Base-by-base conservation (phyloP, 2,329 filamentous ascomycete genomes). In the Microdochium paspali region DNA sequence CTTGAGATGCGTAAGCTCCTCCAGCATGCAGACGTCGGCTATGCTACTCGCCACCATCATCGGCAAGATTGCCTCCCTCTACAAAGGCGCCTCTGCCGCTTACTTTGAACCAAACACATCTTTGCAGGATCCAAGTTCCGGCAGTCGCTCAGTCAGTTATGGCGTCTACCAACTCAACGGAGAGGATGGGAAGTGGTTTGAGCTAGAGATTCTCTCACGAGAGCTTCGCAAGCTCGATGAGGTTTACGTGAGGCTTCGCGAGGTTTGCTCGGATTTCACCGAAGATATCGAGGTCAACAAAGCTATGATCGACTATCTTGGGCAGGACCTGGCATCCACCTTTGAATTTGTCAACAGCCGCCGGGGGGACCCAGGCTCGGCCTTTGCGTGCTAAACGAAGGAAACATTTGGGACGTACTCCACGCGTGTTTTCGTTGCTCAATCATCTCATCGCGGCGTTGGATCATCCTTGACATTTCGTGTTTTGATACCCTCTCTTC, bases 31-130 rank as follows among this genome's bases (percentile, higher is more conserved):
- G 44, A 73, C 71, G 1, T 63, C 67, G 0, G 66, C 67, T 4
- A 75, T 74, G 72, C 63, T 76, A 0, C 62, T 76, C n/a, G 70
- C 68, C 0, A 74, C 72, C 0, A 61, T 76, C 20, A 67, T 77
- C 18, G 67, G 67, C 44, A 71, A 74, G 54, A 68, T 73, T 44
- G 68, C 70, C 1, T 68, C 65, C 1, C 66, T 72, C 46, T 75
- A 76, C 57, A 68, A 66, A 48, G 63, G 61, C 18, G 69, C 67
- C 2, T 66, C 63, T 10, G 59, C 66, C 44, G 58, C 62, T 3
- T 66, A 69, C 48, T 70, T 69, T 49, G 67, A 67, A 32, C 51
- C 56, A n/a, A 49, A 49, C 32, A 28, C 44, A 6, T 53, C 35
- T 40, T 4, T 7, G 12, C 35, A 10, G 18, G 35, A 40, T 12